Percentiles rank a stretch among this genome's conserved stretches.
These are phyloP conservation scores for Kwoniella pini DNA, from an alignment of 768 basidiomycete species.

Conservation along the genomic window DNA sequence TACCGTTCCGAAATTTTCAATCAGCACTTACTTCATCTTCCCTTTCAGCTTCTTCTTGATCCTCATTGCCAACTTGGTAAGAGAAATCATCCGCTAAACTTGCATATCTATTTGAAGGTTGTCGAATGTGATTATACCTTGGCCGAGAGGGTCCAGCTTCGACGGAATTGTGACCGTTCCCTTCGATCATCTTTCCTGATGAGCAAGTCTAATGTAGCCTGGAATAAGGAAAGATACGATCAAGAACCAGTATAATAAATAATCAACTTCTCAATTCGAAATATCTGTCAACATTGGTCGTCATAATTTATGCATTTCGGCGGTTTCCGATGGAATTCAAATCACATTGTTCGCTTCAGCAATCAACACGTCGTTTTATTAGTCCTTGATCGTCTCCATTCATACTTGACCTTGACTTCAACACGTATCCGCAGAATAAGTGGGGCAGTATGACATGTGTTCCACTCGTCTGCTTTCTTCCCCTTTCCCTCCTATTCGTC, in stretches of 20 bases:
- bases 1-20: too few species aligned
- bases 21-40: constrained; percentile 20
- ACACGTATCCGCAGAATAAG: background rate
- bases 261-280: background rate
- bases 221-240: background rate
- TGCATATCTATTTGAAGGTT: background rate
- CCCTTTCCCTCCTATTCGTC: background rate
- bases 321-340: constrained; percentile 6
- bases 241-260: background rate
- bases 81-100: background rate
- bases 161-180: constrained; percentile 11
- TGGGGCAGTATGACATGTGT: constrained; percentile 12
- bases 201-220: background rate
- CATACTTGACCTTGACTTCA: too few species aligned
- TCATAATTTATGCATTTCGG: background rate
- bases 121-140: background rate
- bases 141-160: constrained; percentile 29
- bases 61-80: background rate
- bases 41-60: constrained; percentile 9
- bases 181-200: constrained; percentile 15
- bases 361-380: background rate
- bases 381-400: too few species aligned
- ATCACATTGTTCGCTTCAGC: background rate
- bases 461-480: background rate
- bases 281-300: background rate